Evolutionary conservation across 83 land plant genomes (phyloP), one percentile per base, ranked within the genome.

Genomic region (Picea abies): DNA sequence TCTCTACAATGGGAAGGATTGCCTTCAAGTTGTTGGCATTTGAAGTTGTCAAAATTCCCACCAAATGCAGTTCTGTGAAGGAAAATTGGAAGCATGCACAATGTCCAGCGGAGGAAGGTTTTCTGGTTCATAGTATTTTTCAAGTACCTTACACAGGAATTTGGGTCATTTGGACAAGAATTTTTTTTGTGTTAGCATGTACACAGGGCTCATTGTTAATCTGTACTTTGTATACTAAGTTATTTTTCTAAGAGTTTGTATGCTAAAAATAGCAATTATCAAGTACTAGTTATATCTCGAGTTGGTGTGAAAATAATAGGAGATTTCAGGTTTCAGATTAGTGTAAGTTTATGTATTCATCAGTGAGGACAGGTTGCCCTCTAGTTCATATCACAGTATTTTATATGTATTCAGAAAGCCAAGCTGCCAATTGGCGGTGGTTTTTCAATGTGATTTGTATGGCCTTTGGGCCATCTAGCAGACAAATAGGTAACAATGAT

Each of bases 181-280:
- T 19, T 44, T 72, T 72, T 72, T 73, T 73, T 44, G 11, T 22
- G 77, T 73, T 73, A 44, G 23, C 77, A 73, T 44, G 77, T 73
- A 73, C 77, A 73, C 56, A 10, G 77, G 58, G 58, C 23, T 73
- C 58, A 44, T 44, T n/a, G 58, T 73, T 73, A 73, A 73, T 44
- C 56, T 73, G 58, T 73, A 73, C 47, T 72, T 73, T 73, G 77
- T 73, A 73, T 44, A 73, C 77, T 73, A 73, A 44, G 77, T 73
- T 73, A 47, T 72, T 70, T 52, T 52, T 70, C 44, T 35, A 44
- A 25, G 77, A 73, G 49, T 73, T 73, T 14, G 22, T 22, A 73
- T 73, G 77, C 47, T 58, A 44, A 73, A 9, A 73, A 44, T 4
- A 73, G 77, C 37, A 52, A 17, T 70, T 44, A 44, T 41, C 77